Conservation (phyloP, 768 basidiomycete species). For the Mycena epipterygia region DNA sequence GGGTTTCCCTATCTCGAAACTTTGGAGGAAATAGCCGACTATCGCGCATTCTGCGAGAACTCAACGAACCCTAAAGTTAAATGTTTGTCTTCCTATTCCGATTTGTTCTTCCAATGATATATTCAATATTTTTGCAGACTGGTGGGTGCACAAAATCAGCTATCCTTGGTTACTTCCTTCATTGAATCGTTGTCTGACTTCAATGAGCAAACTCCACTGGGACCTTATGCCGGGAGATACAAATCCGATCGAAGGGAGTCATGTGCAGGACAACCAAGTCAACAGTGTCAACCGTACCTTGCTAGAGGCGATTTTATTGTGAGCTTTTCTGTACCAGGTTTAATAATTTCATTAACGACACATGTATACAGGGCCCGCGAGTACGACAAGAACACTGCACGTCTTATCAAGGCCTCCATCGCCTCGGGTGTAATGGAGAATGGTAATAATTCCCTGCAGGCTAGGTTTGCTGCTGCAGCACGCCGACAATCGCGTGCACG, state of each 20-base stretch:
- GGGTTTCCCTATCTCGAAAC: not conserved
- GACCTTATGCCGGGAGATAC: conserved; percentile 18
- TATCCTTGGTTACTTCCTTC: conserved; percentile 22
- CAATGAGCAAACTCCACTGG: conserved; percentile 4
- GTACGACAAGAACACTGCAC: conserved; percentile 1
- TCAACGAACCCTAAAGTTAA: conserved; percentile 9
- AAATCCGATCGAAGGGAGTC: conserved; percentile 14
- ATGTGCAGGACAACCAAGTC: conserved; percentile 8
- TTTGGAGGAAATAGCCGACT: not conserved
- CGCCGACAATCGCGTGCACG: not conserved
- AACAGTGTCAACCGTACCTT: not conserved
- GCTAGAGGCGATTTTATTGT: conserved; percentile 4
- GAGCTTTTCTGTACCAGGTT: not conserved
- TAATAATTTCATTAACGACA: not conserved
- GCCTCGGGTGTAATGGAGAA: conserved; percentile 2
- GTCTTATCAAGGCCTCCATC: not conserved
- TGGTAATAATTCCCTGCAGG: conserved; percentile 4
- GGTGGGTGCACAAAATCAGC: conserved; percentile 17
- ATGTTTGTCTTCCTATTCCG: not conserved
- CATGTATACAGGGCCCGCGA: not conserved
- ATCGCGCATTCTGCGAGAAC: not conserved
- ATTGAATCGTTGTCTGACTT: not conserved
- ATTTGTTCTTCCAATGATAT: not conserved
- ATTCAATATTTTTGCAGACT: not conserved
- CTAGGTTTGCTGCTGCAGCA: not conserved